Conservation (phyloP, 805 yeast species). For the Monosporozyma aquatica region DNA sequence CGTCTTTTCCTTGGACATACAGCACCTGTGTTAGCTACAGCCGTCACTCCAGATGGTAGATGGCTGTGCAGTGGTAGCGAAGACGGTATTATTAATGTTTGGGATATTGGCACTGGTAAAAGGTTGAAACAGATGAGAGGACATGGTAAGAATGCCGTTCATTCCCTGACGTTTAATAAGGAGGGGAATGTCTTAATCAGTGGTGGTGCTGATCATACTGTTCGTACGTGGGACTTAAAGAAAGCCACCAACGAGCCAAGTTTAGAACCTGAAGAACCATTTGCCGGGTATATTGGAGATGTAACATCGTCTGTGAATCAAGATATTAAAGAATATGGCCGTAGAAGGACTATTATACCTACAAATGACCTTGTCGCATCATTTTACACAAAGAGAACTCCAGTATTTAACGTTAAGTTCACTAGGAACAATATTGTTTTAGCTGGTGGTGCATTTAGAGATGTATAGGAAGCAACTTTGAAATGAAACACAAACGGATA, state of each 20-base stretch:
- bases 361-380: constrained; percentile 88
- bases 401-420: constrained; percentile 86
- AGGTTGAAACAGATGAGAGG: constrained; percentile 87
- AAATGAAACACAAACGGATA: too few species aligned
- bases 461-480: constrained; percentile 23
- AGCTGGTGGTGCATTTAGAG: constrained; percentile 82
- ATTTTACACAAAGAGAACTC: constrained; percentile 86
- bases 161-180: constrained; percentile 72
- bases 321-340: constrained; percentile 41
- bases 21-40: constrained; percentile 75
- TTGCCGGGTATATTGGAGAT: constrained; percentile 31
- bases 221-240: constrained; percentile 93
- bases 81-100: constrained; percentile 76
- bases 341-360: constrained; percentile 65
- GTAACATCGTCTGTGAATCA: constrained; percentile 26
- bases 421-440: constrained; percentile 84
- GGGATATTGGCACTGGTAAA: constrained; percentile 93
- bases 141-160: constrained; percentile 80
- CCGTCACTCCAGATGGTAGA: constrained; percentile 94
- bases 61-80: constrained; percentile 95
- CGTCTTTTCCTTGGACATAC: constrained; percentile 89
- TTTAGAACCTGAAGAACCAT: constrained; percentile 65
- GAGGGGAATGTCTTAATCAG: constrained; percentile 87
- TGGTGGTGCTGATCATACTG: constrained; percentile 87
- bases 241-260: constrained; percentile 73